Base-by-base conservation (phyloP, 176 grass and related monocot genomes). In the sorghum (Sorghum bicolor) region DNA sequence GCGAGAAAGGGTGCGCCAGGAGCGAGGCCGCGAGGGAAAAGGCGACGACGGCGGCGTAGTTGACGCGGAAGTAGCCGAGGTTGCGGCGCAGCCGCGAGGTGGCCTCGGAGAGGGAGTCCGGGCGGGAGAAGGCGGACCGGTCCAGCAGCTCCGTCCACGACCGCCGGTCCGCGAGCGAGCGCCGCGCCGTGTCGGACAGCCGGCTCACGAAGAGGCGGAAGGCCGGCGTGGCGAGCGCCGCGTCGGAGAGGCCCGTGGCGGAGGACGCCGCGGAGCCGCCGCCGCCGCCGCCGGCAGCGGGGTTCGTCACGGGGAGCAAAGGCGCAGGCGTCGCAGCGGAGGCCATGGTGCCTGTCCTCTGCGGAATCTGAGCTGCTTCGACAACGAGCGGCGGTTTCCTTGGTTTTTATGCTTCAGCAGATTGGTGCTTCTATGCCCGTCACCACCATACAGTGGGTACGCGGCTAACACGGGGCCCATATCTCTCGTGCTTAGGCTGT, bases 1-100 rank as follows among this genome's bases (percentile, higher is more conserved):
- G 91, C 57, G 96, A 98, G 87, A 98, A 81, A 10, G 96, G 96
- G 83, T 95, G 86, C 39, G 91, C 79, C 53, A 90, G 72, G 66
- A 96, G 93, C 78, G 93, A 98, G 20, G 88, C 77, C 63, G 89
- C 93, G 74, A 99, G 93, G 58, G 86, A 71, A 44, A 85, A 43
- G 38, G 91, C 91, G 63, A 96, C 84, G 29, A 99, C 52, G 73
- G 96, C 86, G 74, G 93, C 87, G 87, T 99, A 99, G 91, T 99
- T 96, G 77, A 99, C 87, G 76, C 96, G 93, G 83, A 99, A 99
- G 81, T 99, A 99, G 55, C 76, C 73, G 13, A 96, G 75, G 81
- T 99, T 99, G 80, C 92, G 94, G 63, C 91, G 91, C 71, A 99
- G 85, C 64, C 96, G 85, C 6, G 93, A 94, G 65, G 93, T 77